Evolutionary conservation across 805 yeast genomes (phyloP).

Genomic region (Candida alai): DNA sequence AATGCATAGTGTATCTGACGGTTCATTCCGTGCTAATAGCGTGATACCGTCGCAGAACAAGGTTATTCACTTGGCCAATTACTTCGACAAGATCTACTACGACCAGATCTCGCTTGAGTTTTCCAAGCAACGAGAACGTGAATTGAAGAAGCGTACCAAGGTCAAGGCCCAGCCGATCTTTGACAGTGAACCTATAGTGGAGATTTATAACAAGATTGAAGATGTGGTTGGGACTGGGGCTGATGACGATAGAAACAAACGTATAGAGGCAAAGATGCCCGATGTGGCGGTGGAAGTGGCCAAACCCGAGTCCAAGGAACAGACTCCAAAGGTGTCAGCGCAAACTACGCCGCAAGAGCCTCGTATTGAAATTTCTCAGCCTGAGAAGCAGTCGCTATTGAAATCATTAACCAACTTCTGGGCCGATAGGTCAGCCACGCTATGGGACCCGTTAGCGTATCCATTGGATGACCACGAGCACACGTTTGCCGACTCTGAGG

Average conservation of each 20-base stretch:
- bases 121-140: conserved; percentile 79
- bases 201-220: conserved; percentile 79
- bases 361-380: conserved; percentile 31
- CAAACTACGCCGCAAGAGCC: not conserved
- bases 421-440: conserved; percentile 95
- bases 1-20: conserved; percentile 13
- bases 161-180: conserved; percentile 68
- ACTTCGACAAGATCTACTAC: conserved; percentile 71
- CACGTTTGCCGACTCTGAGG: conserved; percentile 88
- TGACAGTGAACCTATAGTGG: conserved; percentile 82
- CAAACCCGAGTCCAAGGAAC: conserved; percentile 6
- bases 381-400: conserved; percentile 73
- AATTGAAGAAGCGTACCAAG: conserved; percentile 57
- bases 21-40: conserved; percentile 9
- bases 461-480: conserved; percentile 82
- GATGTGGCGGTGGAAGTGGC: conserved; percentile 1
- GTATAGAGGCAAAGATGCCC: conserved; percentile 4
- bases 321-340: conserved; percentile 10
- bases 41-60: conserved; percentile 16
- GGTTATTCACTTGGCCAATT: conserved; percentile 63
- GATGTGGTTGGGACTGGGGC: conserved; percentile 70
- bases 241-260: conserved; percentile 12
- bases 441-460: conserved; percentile 90
- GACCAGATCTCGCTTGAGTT: conserved; percentile 82
- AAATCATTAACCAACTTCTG: conserved; percentile 86